Conservation (phyloP, 495 filamentous ascomycete genomes). For the Pseudevernia furfuracea region DNA sequence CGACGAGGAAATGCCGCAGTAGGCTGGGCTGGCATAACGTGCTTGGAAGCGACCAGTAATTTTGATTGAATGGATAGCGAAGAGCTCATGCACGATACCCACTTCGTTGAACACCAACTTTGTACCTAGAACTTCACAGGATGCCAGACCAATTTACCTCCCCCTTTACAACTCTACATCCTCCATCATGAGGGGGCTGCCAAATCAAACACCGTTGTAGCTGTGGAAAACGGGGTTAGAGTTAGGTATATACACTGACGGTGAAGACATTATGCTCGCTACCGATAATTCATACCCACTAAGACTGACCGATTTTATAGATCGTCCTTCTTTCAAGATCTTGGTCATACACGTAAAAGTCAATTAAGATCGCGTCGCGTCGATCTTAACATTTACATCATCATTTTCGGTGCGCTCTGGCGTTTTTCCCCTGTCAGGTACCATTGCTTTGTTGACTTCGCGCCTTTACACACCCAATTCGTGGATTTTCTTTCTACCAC, state of each 20-base stretch:
- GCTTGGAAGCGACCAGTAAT: not conserved
- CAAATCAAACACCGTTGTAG: not conserved
- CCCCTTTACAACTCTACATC: not conserved
- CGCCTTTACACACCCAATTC: not conserved
- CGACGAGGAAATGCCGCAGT: not conserved
- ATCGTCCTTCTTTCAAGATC: constrained; percentile 1
- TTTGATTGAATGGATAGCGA: not conserved
- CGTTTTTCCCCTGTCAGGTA: constrained; percentile 9
- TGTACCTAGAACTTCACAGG: not conserved
- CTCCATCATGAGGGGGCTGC: not conserved
- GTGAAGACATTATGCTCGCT: too few relatives aligned
- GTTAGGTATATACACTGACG: too few relatives aligned
- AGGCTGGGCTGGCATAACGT: not conserved
- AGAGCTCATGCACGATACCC: not conserved
- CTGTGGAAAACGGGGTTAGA: not conserved
- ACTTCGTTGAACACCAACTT: not conserved
- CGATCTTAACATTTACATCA: constrained; percentile 3
- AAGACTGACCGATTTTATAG: too few relatives aligned
- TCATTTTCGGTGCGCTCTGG: not conserved
- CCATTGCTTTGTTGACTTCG: not conserved
- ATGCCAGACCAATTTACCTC: not conserved
- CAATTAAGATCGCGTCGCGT: not conserved
- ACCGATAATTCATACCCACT: too few relatives aligned
- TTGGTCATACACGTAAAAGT: not conserved
- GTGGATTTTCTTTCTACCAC: not conserved